Evolutionary conservation across 306 rosid species (phyloP).

Genomic region (Urtica urens): DNA sequence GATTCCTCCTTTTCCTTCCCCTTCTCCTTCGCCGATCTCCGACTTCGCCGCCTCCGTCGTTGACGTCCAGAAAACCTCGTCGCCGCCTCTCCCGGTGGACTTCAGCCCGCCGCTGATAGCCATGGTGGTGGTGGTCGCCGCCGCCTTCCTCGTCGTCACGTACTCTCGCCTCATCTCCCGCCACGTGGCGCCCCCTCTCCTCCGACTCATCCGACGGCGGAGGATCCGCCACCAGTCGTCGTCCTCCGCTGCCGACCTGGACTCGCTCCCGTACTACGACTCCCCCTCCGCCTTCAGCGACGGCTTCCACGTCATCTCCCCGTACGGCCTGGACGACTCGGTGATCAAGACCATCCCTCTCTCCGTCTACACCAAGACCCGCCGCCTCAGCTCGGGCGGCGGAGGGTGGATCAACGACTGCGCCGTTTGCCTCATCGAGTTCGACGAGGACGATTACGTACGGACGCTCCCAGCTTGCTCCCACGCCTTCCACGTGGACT

Average conservation of each 20-base stretch:
- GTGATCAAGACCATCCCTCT: slow-evolving; percentile 88
- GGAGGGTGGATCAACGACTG: slow-evolving; percentile 43
- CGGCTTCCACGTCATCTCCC: slow-evolving; percentile 40
- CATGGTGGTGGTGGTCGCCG: slow-evolving; percentile 76
- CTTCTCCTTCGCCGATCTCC: slow-evolving; percentile 1
- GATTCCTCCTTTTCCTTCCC: slow-evolving; percentile 12
- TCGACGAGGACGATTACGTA: slow-evolving; percentile 70
- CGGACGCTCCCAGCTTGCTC: slow-evolving; percentile 74
- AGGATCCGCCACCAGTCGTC: slow-evolving; percentile 36
- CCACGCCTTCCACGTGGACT: slow-evolving; percentile 79
- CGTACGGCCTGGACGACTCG: slow-evolving; percentile 82
- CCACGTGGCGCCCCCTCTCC: slow-evolving; percentile 51
- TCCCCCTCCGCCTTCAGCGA: slow-evolving; percentile 52
- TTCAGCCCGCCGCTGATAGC: slow-evolving; percentile 84
- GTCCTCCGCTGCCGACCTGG: slow-evolving; percentile 60
- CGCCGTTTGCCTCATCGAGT: slow-evolving; percentile 74
- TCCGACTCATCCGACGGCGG: slow-evolving; percentile 26
- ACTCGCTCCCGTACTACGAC: slow-evolving; percentile 61
- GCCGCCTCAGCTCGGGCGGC: slow-evolving; percentile 5
- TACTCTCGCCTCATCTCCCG: slow-evolving; percentile 83
- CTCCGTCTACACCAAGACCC: slow-evolving; percentile 37
- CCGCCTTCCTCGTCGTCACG: slow-evolving; percentile 72
- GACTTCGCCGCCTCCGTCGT: background rate
- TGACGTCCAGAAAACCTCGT: slow-evolving; percentile 12
- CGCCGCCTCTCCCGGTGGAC: slow-evolving; percentile 44